Base-by-base conservation (phyloP, 106 monocot genomes). In the Gastrodia elata region DNA sequence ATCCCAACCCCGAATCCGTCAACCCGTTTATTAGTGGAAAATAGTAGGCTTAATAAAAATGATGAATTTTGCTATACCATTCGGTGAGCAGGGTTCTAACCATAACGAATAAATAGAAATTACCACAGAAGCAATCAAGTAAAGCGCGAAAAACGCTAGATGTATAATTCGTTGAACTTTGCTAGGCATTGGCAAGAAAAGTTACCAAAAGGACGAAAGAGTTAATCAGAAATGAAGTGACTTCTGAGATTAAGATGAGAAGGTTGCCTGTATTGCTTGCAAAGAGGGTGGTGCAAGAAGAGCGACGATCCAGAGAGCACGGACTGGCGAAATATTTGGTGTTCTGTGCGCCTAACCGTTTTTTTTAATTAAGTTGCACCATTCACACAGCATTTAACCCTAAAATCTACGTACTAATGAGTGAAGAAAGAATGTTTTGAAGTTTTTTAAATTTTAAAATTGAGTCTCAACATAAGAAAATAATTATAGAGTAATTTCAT, bases 301-400 rank as follows among this genome's bases (percentile, higher is more conserved):
- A 64, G 82, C 75, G 39, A 84, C 71, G 64, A 93, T 93, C 92
- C 65, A 92, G 56, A 24, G 75, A 49, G 70, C 86, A 88, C 55
- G 73, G 65, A n/a, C n/a, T n/a, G n/a, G n/a, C n/a, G n/a, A n/a
- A n/a, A n/a, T n/a, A n/a, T n/a, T n/a, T n/a, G n/a, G n/a, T n/a
- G n/a, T n/a, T n/a, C n/a, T n/a, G n/a, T n/a, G n/a, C n/a, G n/a
- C n/a, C n/a, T n/a, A n/a, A n/a, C n/a, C n/a, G n/a, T n/a, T n/a
- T n/a, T n/a, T n/a, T n/a, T n/a, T n/a, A n/a, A n/a, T n/a, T n/a
- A n/a, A n/a, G n/a, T n/a, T n/a, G n/a, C n/a, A n/a, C n/a, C n/a
- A n/a, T n/a, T n/a, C n/a, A n/a, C n/a, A n/a, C n/a, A n/a, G n/a
- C n/a, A n/a, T n/a, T n/a, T n/a, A n/a, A n/a, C n/a, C n/a, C n/a